A percentile compares a stretch with the other conserved stretches of the same genome.
Evolutionary conservation across 2,329 filamentous ascomycete species (phyloP).

Genomic region (Fusarium austroafricanum): DNA sequence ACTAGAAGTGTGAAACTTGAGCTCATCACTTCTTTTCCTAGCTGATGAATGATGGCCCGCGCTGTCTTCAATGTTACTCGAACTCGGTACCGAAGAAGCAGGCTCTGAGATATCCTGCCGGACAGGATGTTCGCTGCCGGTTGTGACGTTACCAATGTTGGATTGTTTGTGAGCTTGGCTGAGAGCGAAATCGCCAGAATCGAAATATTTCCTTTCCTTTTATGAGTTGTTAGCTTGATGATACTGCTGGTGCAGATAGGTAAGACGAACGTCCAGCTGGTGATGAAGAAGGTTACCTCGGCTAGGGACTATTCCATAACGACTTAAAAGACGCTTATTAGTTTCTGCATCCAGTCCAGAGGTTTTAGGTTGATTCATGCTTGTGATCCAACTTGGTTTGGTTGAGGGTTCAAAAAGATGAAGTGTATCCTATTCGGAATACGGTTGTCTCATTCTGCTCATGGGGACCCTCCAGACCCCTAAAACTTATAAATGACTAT

Average conservation of each 20-base stretch:
- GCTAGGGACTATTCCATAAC: conserved; percentile 22
- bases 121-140: conserved; percentile 31
- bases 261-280: conserved; percentile 26
- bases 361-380: not conserved
- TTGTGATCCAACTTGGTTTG: too few relatives aligned
- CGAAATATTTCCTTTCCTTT: conserved; percentile 34
- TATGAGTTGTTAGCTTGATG: not conserved
- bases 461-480: too few relatives aligned
- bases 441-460: too few relatives aligned
- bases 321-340: not conserved
- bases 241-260: too few relatives aligned
- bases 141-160: conserved; percentile 28
- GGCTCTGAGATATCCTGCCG: conserved; percentile 28
- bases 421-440: not conserved
- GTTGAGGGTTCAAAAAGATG: not conserved
- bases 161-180: conserved; percentile 30
- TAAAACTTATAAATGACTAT: too few relatives aligned
- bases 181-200: conserved; percentile 40
- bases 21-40: not conserved
- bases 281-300: conserved; percentile 30
- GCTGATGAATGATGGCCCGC: not conserved
- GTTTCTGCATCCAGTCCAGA: not conserved
- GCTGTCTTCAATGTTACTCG: conserved; percentile 26
- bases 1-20: not conserved
- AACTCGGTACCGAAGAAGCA: conserved; percentile 24